Percentiles rank a stretch among this genome's conserved stretches.
Conservation (phyloP, 495 filamentous ascomycete species). For the Hyphodiscus hymeniophilus region DNA sequence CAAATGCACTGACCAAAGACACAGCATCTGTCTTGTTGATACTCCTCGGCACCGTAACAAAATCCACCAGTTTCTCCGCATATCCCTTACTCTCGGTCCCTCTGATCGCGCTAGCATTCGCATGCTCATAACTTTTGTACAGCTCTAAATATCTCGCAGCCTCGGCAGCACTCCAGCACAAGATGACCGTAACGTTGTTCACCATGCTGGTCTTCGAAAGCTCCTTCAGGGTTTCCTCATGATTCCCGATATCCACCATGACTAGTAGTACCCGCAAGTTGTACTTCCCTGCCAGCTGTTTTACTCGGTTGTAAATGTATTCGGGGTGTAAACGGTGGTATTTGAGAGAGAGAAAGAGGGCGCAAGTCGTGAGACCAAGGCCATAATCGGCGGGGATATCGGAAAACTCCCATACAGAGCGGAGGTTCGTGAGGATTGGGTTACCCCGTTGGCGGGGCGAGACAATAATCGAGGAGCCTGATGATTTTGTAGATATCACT, state of each 20-base stretch:
- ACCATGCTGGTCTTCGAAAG: conserved; percentile 43
- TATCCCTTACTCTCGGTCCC: conserved; percentile 77
- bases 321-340: conserved; percentile 97
- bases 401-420: conserved; percentile 88
- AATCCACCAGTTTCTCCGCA: conserved; percentile 83
- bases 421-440: conserved; percentile 76
- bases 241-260: conserved; percentile 89
- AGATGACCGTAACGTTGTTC: conserved; percentile 83
- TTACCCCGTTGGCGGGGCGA: conserved; percentile 87
- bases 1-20: conserved; percentile 78
- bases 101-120: conserved; percentile 69
- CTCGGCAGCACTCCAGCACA: conserved; percentile 91
- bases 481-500: conserved; percentile 56
- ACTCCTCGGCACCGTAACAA: conserved; percentile 78
- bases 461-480: conserved; percentile 73
- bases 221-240: conserved; percentile 48
- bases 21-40: conserved; percentile 95
- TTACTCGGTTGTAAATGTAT: conserved; percentile 92
- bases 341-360: conserved; percentile 88
- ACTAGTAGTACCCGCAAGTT: conserved; percentile 74
- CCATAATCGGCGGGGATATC: conserved; percentile 93
- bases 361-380: conserved; percentile 80
- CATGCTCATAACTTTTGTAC: conserved; percentile 88
- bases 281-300: conserved; percentile 70
- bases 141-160: conserved; percentile 88